Conservation (phyloP, 1,139 yeast species). For the Pichia sp. region DNA sequence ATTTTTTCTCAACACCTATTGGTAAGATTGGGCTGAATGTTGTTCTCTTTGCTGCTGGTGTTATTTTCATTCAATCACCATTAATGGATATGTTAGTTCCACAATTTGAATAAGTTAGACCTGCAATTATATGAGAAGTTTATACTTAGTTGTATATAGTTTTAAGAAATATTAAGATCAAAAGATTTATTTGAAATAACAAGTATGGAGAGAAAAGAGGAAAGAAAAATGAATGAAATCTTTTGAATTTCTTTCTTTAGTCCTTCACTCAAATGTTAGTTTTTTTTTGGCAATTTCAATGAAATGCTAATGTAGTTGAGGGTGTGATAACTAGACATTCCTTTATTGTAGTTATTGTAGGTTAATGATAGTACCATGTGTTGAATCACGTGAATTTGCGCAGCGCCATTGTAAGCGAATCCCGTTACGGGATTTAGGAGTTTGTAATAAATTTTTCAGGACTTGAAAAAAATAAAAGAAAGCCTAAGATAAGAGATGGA, state of each 20-base stretch:
- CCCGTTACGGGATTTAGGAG: background rate
- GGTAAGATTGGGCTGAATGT: slow-evolving; percentile 59
- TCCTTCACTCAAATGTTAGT: too few relatives aligned
- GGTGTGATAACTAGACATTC: too few relatives aligned
- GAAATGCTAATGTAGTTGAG: too few relatives aligned
- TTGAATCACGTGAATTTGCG: background rate
- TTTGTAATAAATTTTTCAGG: background rate
- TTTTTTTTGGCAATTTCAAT: too few relatives aligned
- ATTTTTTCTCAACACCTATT: slow-evolving; percentile 54
- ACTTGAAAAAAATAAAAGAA: too few relatives aligned
- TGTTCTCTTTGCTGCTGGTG: slow-evolving; percentile 62
- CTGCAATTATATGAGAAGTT: background rate
- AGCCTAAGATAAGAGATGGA: too few relatives aligned
- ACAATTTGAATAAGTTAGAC: slow-evolving; percentile 39
- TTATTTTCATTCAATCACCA: slow-evolving; percentile 68
- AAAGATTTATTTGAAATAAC: too few relatives aligned
- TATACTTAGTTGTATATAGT: slow-evolving; percentile 1
- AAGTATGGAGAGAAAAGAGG: too few relatives aligned
- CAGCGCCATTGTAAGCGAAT: background rate
- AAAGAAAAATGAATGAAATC: too few relatives aligned
- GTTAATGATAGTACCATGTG: too few relatives aligned
- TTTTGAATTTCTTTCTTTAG: too few relatives aligned
- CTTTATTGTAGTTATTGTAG: too few relatives aligned
- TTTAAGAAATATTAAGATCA: background rate
- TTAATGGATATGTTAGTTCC: slow-evolving; percentile 78